Evolutionary conservation across 1,284 basidiomycete species (phyloP), one percentile per base, ranked within the genome.

Genomic region (Boletus sp.): DNA sequence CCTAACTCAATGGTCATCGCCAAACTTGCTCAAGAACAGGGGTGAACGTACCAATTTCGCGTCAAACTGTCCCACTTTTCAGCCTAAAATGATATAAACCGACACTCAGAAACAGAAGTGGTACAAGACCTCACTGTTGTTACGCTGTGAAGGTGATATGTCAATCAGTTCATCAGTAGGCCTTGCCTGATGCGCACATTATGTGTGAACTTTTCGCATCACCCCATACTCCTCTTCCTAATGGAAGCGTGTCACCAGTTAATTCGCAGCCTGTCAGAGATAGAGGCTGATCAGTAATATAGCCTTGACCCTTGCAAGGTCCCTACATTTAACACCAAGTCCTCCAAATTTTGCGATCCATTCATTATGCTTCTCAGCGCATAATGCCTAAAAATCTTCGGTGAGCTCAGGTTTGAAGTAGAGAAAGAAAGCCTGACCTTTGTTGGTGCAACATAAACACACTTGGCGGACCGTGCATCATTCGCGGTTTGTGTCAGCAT

Each of bases 61-160:
- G 94, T 96, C 50, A 97, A 75, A 44, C 91, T 91, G 65, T 97
- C 95, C 90, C 92, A 95, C 74, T 98, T 98, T 74, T 98, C 96
- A 0, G 92, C 93, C 87, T 96, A 61, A 42, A 37, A 56, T 36
- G 20, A 60, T 3, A 53, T 61, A 52, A 65, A 51, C 4, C n/a
- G n/a, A 36, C 35, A 7, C 2, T 61, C 36, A 20, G 45, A 53
- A 46, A 39, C 47, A 58, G 41, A 54, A 41, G 24, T 2, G 45
- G 1, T n/a, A 53, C 27, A 3, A 37, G 15, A 39, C 53, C 75
- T 73, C 66, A 90, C 89, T 47, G 92, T 94, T 3, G 91, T 92
- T 46, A 95, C 81, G 56, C 89, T 90, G 59, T 15, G 41, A 46
- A 57, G 37, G 16, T 5, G 13, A 55, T 7, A 18, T 46, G 24